phyloP scores from a whole-genome alignment of 2,329 filamentous ascomycete species.

The Pseudogymnoascus sp. region DNA sequence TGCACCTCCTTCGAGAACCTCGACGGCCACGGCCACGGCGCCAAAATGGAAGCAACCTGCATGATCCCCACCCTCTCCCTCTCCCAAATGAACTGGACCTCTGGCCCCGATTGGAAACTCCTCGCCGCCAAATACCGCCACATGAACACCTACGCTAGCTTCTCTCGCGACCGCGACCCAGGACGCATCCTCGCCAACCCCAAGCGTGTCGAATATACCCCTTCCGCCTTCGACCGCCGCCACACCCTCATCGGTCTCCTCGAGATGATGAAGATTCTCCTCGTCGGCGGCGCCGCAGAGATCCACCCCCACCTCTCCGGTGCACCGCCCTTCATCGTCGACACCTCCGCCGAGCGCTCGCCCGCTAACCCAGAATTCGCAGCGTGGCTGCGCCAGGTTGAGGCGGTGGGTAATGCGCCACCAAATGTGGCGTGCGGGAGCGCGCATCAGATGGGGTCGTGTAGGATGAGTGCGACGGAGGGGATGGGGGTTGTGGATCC shows the following conservation, averaged over 20 bases:
- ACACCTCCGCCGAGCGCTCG: not conserved
- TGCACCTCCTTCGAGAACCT: conserved; percentile 73
- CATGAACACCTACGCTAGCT: conserved; percentile 63
- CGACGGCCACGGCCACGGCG: conserved; percentile 72
- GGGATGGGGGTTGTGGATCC: conserved; percentile 51
- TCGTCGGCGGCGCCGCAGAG: conserved; percentile 71
- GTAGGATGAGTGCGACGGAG: conserved; percentile 54
- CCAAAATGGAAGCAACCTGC: conserved; percentile 68
- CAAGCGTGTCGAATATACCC: conserved; percentile 58
- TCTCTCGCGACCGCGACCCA: conserved; percentile 68
- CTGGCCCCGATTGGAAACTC: conserved; percentile 66
- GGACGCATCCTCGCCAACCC: conserved; percentile 66
- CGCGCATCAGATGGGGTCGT: conserved; percentile 79
- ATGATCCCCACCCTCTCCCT: conserved; percentile 65
- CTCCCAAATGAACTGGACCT: conserved; percentile 57
- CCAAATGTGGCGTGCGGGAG: conserved; percentile 52
- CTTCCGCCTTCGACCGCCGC: conserved; percentile 63
- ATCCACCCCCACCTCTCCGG: conserved; percentile 61
- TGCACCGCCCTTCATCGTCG: conserved; percentile 52
- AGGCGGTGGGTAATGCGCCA: conserved; percentile 42
- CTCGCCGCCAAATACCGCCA: conserved; percentile 60
- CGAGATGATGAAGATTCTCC: conserved; percentile 67
- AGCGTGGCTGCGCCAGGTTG: conserved; percentile 50
- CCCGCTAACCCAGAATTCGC: conserved; percentile 47
- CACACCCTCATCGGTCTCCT: conserved; percentile 66